phyloP scores from a whole-genome alignment of 2,329 filamentous ascomycete genomes.

The Aspergillus vadensis region DNA sequence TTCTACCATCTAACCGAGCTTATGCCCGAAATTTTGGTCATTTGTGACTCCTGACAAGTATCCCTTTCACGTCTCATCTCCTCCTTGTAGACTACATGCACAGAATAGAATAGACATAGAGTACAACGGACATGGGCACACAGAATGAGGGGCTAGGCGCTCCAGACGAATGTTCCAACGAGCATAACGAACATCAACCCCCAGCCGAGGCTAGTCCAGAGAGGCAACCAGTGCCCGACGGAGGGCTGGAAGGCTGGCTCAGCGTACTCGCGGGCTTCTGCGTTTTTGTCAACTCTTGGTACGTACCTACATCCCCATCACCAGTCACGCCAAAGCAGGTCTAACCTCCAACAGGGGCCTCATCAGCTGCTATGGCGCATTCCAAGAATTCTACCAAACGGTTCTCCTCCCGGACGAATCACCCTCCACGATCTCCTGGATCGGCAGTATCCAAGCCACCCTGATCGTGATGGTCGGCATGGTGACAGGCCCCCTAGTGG shows the following conservation, averaged over 20 bases:
- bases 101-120: neutral
- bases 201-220: neutral
- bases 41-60: neutral
- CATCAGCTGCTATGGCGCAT: conserved; percentile 51
- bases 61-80: neutral
- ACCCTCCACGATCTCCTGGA: conserved; percentile 50
- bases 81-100: neutral
- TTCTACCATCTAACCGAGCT: neutral
- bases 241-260: conserved; percentile 33
- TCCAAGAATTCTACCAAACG: conserved; percentile 51
- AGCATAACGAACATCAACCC: neutral
- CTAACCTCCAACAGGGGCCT: conserved; percentile 35
- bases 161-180: neutral
- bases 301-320: conserved; percentile 17
- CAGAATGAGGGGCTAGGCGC: neutral
- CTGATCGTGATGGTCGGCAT: conserved; percentile 51
- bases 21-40: neutral
- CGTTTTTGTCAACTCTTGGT: conserved; percentile 40
- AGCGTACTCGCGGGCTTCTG: conserved; percentile 34
- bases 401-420: conserved; percentile 36
- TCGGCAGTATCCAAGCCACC: conserved; percentile 51
- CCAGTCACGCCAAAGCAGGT: neutral
- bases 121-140: neutral
- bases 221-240: conserved; percentile 22
- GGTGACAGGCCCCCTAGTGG: conserved; percentile 51